Evolutionary conservation across 2,329 filamentous ascomycete genomes (phyloP), one percentile per base, ranked within the genome.

Genomic region (Phaeoacremonium minimum): DNA sequence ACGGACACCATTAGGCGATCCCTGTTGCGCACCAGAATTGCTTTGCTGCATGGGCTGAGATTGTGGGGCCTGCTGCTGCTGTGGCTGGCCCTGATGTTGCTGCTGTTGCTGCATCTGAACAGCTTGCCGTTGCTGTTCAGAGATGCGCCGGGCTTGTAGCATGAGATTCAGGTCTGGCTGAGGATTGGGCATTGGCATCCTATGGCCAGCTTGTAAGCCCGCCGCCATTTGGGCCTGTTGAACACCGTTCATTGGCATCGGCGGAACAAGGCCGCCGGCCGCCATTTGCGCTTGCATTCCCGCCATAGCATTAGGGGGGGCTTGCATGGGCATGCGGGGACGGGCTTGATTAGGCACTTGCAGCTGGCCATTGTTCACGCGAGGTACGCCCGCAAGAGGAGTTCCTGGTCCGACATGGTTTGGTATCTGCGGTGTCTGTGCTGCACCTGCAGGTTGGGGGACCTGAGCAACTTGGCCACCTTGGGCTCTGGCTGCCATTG

Each of bases 171-270:
- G 63, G 41, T 80, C 75, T 4, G 64, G 57, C 43, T 74, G 66
- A 46, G 22, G 22, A 9, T 26, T 9, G 22, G 22, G 22, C 9
- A n/a, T 26, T n/a, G 9, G 22, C 22, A 64, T 47, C 32, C 41
- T 40, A 19, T 44, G 41, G 33, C 37, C 46, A 26, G 61, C 63
- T 43, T 66, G 68, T 57, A 73, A 67, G 20, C 72, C 64, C 13
- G 71, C 70, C 49, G 84, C 81, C 65, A 87, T 73, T 46, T 84
- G 84, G 16, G 83, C 80, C 53, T 86, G 83, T 26, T 81, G 78
- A 16, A 85, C 70, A 31, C 75, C 75, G 41, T 77, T 78, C 66
- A 85, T 74, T 29, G 77, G 73, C 52, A 78, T 71, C 4, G 66
- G 77, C 17, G 65, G 73, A 40, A 66, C 69, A 30, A 67, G 73